Evolutionary conservation across 768 basidiomycete species (phyloP).

Genomic region (Neoboletus magnificus): DNA sequence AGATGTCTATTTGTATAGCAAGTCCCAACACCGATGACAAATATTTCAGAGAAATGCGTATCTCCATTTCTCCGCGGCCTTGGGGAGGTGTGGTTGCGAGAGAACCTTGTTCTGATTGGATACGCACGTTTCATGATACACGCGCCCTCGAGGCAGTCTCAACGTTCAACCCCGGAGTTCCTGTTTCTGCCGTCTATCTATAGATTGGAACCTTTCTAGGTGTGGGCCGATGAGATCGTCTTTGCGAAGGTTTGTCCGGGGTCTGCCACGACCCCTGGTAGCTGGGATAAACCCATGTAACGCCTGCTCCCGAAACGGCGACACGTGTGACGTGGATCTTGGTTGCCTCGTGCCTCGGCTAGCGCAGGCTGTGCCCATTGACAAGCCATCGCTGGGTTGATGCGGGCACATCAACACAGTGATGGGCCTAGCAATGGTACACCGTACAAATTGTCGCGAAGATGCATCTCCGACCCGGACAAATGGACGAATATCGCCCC

Average conservation of each 20-base stretch:
- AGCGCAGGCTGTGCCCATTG: slow-evolving; percentile 24
- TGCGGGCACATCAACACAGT: slow-evolving; percentile 19
- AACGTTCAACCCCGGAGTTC: slow-evolving; percentile 19
- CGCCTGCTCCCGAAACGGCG: slow-evolving; percentile 28
- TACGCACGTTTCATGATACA: slow-evolving; percentile 22
- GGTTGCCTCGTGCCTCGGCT: slow-evolving; percentile 30
- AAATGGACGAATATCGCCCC: slow-evolving; percentile 38
- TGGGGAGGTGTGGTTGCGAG: slow-evolving; percentile 4
- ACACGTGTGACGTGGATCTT: slow-evolving; percentile 29
- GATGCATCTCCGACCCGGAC: slow-evolving; percentile 37
- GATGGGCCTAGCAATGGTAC: slow-evolving; percentile 25
- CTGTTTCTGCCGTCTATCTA: slow-evolving; percentile 31
- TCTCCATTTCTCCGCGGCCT: slow-evolving; percentile 23
- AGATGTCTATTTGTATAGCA: slow-evolving; percentile 25
- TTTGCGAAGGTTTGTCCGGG: slow-evolving; percentile 14
- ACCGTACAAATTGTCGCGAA: slow-evolving; percentile 28
- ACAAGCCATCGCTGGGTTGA: slow-evolving; percentile 28
- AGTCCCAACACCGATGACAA: slow-evolving; percentile 12
- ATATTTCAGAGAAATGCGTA: slow-evolving; percentile 5
- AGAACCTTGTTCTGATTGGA: slow-evolving; percentile 14
- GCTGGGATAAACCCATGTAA: slow-evolving; percentile 22
- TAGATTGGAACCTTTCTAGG: slow-evolving; percentile 16
- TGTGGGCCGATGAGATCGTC: slow-evolving; percentile 13
- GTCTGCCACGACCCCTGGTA: slow-evolving; percentile 14
- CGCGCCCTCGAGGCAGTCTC: slow-evolving; percentile 19